Evolutionary conservation across 176 grass and related monocot species (phyloP).

Genomic region (Phyllostachys edulis): DNA sequence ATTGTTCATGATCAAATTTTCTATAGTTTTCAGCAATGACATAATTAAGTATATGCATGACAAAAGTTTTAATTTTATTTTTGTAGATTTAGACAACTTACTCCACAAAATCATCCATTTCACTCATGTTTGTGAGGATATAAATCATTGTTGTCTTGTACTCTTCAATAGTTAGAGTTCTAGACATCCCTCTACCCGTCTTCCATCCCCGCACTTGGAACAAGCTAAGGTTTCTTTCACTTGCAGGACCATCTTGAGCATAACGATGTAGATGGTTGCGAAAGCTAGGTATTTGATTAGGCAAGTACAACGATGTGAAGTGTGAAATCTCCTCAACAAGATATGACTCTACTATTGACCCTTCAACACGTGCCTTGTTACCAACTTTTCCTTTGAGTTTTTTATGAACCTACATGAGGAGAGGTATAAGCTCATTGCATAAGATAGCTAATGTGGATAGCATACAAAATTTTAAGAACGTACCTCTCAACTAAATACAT

Average conservation of each 20-base stretch:
- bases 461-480: no score
- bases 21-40: no score
- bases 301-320: no score
- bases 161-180: not conserved
- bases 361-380: slow-evolving; percentile 30
- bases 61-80: no score
- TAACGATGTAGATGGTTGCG: no score
- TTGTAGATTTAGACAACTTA: not conserved
- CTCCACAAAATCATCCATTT: slow-evolving; percentile 15
- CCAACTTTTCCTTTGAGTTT: not conserved
- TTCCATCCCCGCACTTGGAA: no score
- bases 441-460: not conserved
- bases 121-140: not conserved
- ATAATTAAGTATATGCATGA: no score
- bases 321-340: not conserved
- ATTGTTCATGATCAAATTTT: slow-evolving; percentile 6
- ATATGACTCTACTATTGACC: slow-evolving; percentile 9
- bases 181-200: not conserved
- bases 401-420: not conserved
- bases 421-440: not conserved
- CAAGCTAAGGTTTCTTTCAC: no score
- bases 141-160: not conserved
- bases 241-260: no score
- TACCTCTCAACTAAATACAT: slow-evolving; percentile 41
- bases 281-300: no score